Evolutionary conservation across 768 basidiomycete genomes (phyloP), one percentile per base, ranked within the genome.

Genomic region (Leucosporidium yakuticum): DNA sequence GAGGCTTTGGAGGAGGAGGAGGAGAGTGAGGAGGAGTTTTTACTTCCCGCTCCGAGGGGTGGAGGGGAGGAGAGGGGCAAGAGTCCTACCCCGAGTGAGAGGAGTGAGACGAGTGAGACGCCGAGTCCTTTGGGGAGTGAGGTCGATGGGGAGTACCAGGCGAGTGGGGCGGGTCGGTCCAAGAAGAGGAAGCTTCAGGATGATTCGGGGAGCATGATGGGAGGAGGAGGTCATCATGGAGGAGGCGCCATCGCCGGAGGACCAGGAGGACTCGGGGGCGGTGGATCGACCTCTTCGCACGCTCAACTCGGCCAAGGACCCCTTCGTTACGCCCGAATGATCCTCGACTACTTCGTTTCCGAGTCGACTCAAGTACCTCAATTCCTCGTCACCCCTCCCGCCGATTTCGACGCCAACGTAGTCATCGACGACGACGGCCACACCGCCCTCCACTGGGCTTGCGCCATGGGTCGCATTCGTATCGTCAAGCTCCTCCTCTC

Each of bases 371-470:
- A 91, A 76, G 86, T 94, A 36, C 96, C 96, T 14, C 83, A 85
- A 29, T 81, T 96, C 65, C 86, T 99, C 73, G 87, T 95, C 68
- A 84, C 84, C 50, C 96, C 93, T 21, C 93, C 95, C 8, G 76
- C 84, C 50, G 90, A 96, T 79, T 94, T 96, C 77, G 92, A 98
- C 78, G 87, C 96, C 19, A 92, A 98, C 75, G 89, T 93, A 82
- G 86, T 88, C 44, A 98, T 99, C 69, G 96, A 99, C 80, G 96
- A 98, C 70, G 96, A 99, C 76, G 92, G 91, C 0, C 96, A 99
- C 77, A 96, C 94, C 0, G 86, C 96, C 27, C 81, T 99, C 20
- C 96, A 99, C 74, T 99, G 96, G 96, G 95, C 94, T 5, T 94
- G 91, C 75, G 96, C 96, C 17, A 97, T 99, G 95, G 96, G 96